Percentiles rank a stretch among this genome's conserved stretches.
Conservation (phyloP, 495 filamentous ascomycete genomes). For the Pyrenula massariospora region DNA sequence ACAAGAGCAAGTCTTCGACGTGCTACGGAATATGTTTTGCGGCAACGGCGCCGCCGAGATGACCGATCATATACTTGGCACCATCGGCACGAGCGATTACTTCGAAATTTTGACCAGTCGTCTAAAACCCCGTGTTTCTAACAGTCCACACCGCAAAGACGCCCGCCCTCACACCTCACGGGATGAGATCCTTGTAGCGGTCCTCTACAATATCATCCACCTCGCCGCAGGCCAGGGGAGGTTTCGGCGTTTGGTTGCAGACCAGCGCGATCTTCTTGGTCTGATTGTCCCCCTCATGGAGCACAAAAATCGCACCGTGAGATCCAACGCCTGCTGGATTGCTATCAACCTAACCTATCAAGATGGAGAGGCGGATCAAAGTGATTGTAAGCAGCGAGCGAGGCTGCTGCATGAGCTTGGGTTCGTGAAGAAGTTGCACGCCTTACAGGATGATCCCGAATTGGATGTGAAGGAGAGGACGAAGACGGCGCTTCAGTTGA, state of each 20-base stretch:
- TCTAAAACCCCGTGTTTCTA: constrained; percentile 43
- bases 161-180: constrained; percentile 33
- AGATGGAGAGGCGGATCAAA: constrained; percentile 54
- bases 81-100: constrained; percentile 61
- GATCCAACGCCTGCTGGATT: constrained; percentile 65
- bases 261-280: constrained; percentile 43
- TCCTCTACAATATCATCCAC: constrained; percentile 70
- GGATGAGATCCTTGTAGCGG: constrained; percentile 59
- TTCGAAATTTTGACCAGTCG: constrained; percentile 69
- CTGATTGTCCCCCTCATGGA: constrained; percentile 46
- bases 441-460: constrained; percentile 60
- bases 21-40: constrained; percentile 81
- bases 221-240: constrained; percentile 67
- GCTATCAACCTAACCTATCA: constrained; percentile 72
- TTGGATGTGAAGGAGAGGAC: constrained; percentile 73
- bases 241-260: constrained; percentile 65
- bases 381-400: constrained; percentile 46
- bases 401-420: constrained; percentile 58
- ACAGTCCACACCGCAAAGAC: constrained; percentile 21
- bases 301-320: constrained; percentile 57
- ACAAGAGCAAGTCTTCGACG: constrained; percentile 80
- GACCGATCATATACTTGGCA: constrained; percentile 70
- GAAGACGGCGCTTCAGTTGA: constrained; percentile 48
- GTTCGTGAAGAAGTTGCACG: constrained; percentile 51
- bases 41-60: constrained; percentile 56